Base-by-base conservation (phyloP, 2,329 filamentous ascomycete species). In the Aspergillus viridinutans region DNA sequence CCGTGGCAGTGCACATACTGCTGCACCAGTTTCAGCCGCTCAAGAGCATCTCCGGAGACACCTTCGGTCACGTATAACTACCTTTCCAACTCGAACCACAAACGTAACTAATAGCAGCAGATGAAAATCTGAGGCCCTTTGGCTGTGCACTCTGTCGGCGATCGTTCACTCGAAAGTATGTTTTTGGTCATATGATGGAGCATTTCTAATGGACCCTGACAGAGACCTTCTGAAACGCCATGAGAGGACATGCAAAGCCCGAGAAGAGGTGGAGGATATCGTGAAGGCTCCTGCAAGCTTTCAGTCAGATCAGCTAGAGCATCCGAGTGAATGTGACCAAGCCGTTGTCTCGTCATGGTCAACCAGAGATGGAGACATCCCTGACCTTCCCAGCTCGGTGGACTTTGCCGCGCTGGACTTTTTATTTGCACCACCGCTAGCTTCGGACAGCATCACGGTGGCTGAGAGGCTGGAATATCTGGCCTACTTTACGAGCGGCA, bases 151-250 rank as follows among this genome's bases (percentile, higher is more conserved):
- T 56, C 20, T 67, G 64, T n/a, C 52, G 49, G 10, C 23, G 43
- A 17, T 52, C 54, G 3, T 67, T 67, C 45, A 67, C 64, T 1
- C 45, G 64, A 38, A 64, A 60, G 64, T 67, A 52, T 14, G 10
- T 38, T 21, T 6, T 5, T 4, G 14, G 9, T 7, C 28, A 45
- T 25, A 8, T 47, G 32, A 14, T 9, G 7, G 2, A 17, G n/a
- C 8, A 25, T 47, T 3, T 3, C 5, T 17, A 5, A 29, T 52
- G 45, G 49, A 50, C n/a, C 4, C 14, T 17, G n/a, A 42, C 45
- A 67, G 65, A 20, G 65, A 67, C 58, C 58, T 61, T 9, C 56
- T 62, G 28, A 64, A 57, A 10, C 62, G 65, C 17, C 65, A 67
- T 50, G 60, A 65, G 49, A 60, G 56, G 51, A 66, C 61, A 35